Base-by-base conservation (phyloP, 306 rosid species). In the Dryas alaskensis region DNA sequence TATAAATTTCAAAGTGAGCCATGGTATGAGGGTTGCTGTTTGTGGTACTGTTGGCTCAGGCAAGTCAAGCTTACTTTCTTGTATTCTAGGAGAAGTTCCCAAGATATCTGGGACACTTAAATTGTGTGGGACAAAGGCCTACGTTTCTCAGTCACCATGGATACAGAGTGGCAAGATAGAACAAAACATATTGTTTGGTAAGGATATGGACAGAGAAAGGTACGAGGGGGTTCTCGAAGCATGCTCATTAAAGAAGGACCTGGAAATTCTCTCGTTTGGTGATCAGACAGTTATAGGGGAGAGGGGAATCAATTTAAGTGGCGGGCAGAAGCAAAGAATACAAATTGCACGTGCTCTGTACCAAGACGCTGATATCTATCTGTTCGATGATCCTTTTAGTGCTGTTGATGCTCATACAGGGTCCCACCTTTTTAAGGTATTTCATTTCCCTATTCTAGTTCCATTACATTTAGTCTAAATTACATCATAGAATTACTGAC, bases 401-500 rank as follows among this genome's bases (percentile, higher is more conserved):
- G 97, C 93, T 52, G 92, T 92, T 40, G 97, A 89, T 85, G 97
- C 96, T 77, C 97, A 92, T 80, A 92, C 97, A n/a, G 96, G 96
- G 84, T 92, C 96, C 16, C 96, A 89, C 78, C 81, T 89, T 71
- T 90, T 88, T 58, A 88, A 85, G 96, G 92, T 87, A 77, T 75
- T 73, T 57, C 72, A 13, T 43, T 55, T 47, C 59, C 59, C 44
- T 75, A 19, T 13, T 79, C 60, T 19, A 65, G 43, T 43, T 43
- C 71, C 42, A 65, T 57, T 69, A 45, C 64, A 53, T 81, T 6
- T 46, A 10, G 8, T 60, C 10, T 49, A 60, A 55, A 19, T 37
- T 9, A 7, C 52, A 49, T 22, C 4, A 17, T 4, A 17, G 17
- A 12, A 22, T 3, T 47, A 37, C 8, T 25, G 55, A 14, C 57